phyloP scores from a whole-genome alignment of 2,329 filamentous ascomycete species.

The Mariannaea elegans region DNA sequence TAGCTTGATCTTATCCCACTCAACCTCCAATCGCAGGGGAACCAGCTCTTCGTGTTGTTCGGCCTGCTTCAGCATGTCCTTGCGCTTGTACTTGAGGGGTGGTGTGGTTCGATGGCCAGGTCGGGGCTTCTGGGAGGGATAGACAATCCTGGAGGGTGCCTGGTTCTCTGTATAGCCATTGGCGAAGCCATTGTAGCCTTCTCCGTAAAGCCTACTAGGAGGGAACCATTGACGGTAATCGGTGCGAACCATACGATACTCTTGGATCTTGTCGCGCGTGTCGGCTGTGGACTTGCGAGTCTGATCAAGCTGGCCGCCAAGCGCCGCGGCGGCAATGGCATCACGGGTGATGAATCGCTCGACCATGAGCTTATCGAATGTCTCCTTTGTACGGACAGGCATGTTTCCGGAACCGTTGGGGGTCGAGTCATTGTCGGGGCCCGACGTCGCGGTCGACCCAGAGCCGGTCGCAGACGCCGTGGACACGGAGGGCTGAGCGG shows the following conservation, averaged over 20 bases:
- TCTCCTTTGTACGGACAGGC: conserved; percentile 63
- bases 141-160: conserved; percentile 75
- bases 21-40: conserved; percentile 89
- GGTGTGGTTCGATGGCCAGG: conserved; percentile 80
- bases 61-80: conserved; percentile 84
- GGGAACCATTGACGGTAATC: conserved; percentile 66
- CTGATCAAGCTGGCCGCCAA: conserved; percentile 60
- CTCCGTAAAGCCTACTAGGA: conserved; percentile 68
- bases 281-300: conserved; percentile 67
- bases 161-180: conserved; percentile 83
- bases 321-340: conserved; percentile 61
- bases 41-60: conserved; percentile 93
- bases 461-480: conserved; percentile 45
- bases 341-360: conserved; percentile 65
- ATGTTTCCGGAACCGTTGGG: conserved; percentile 39
- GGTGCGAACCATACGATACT: conserved; percentile 70
- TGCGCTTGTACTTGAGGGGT: conserved; percentile 76
- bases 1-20: conserved; percentile 94
- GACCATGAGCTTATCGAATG: conserved; percentile 62
- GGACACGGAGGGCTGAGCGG: conserved; percentile 52
- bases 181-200: conserved; percentile 87
- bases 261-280: conserved; percentile 73
- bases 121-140: conserved; percentile 79
- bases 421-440: conserved; percentile 42
- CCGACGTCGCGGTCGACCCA: conserved; percentile 44